Percentiles rank a stretch among this genome's conserved stretches.
phyloP scores from a whole-genome alignment of 345 rosid species.

The Murraya paniculata region DNA sequence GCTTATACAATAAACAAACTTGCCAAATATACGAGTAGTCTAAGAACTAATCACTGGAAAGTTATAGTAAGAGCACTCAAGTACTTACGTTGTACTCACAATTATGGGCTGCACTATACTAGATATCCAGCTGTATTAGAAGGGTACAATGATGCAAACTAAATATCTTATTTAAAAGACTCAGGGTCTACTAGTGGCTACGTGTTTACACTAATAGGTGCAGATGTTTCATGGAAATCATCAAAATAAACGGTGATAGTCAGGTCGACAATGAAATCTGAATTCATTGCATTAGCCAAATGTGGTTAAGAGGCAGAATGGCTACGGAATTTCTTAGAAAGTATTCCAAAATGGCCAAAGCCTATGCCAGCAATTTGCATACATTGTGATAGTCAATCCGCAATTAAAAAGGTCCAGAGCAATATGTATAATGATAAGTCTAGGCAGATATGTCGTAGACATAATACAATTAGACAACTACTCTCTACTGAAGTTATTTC shows the following conservation, averaged over 20 bases:
- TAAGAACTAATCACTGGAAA: background rate
- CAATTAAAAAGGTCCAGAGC: too few species aligned
- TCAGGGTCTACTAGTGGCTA: background rate
- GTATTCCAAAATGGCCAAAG: too few species aligned
- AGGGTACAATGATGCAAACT: background rate
- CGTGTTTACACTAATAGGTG: background rate
- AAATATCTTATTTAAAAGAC: background rate
- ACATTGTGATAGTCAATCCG: too few species aligned
- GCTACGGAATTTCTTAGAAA: too few species aligned
- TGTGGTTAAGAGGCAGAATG: too few species aligned
- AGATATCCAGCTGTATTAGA: background rate
- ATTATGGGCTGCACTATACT: background rate
- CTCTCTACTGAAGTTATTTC: too few species aligned
- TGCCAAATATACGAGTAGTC: background rate
- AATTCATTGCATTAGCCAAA: too few species aligned
- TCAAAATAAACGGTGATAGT: background rate
- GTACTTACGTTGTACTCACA: background rate
- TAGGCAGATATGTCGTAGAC: too few species aligned
- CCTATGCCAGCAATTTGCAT: too few species aligned
- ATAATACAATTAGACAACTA: too few species aligned
- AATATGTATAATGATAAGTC: too few species aligned
- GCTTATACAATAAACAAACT: background rate
- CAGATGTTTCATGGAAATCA: background rate
- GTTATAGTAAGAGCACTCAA: background rate
- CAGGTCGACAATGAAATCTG: background rate